These are phyloP conservation scores for Solanum aculeatissimum DNA, from an alignment of 305 asterid species.

Conservation along the genomic window DNA sequence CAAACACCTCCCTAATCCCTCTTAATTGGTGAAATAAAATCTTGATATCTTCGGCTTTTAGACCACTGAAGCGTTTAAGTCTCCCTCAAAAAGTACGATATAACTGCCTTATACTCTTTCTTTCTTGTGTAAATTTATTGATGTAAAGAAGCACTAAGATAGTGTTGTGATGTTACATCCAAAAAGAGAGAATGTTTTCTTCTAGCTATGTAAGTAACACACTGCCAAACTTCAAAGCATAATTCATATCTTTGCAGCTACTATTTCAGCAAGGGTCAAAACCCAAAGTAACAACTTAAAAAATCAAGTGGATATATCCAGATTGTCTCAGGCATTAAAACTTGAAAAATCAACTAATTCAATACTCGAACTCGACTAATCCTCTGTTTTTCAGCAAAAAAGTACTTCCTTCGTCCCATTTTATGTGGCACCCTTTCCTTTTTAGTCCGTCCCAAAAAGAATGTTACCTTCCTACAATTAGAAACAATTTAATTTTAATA, in stretches of 20 bases:
- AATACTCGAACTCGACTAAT: neutral
- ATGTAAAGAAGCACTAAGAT: neutral
- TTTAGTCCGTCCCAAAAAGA: too few species aligned
- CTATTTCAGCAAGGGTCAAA: neutral
- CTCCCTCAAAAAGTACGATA: neutral
- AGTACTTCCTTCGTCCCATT: neutral
- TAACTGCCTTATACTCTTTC: neutral
- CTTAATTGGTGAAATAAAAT: neutral
- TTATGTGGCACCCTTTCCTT: too few species aligned
- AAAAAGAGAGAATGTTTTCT: neutral
- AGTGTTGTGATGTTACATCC: neutral
- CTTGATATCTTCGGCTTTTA: neutral
- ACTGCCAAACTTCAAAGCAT: neutral
- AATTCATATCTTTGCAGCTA: neutral
- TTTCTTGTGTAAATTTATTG: neutral
- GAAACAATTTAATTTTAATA: too few species aligned
- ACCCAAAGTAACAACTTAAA: neutral
- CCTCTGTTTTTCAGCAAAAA: neutral
- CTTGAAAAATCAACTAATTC: neutral
- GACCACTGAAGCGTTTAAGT: neutral
- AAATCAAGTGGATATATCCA: neutral
- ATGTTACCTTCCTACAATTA: too few species aligned
- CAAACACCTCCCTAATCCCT: too few species aligned
- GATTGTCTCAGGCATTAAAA: neutral
- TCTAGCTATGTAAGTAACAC: neutral